Evolutionary conservation across 2,329 filamentous ascomycete species (phyloP).

Genomic region (Aspergillus sp.): DNA sequence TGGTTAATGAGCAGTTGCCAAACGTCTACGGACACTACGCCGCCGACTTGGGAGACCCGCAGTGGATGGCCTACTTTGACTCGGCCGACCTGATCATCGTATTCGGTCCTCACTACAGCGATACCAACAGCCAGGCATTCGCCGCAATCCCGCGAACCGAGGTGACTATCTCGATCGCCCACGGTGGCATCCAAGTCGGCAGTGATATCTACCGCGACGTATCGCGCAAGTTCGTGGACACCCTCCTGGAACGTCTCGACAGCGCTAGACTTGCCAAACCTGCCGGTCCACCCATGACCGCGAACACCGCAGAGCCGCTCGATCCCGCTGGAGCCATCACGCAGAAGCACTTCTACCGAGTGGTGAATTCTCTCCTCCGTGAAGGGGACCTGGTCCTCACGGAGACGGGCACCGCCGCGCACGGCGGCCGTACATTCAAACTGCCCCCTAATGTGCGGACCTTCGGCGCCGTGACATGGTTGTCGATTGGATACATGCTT

Average conservation of each 20-base stretch:
- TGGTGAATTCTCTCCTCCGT: slow-evolving; percentile 47
- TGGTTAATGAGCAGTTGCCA: slow-evolving; percentile 47
- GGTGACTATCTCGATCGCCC: slow-evolving; percentile 78
- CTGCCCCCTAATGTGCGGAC: slow-evolving; percentile 50
- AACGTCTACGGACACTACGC: slow-evolving; percentile 52
- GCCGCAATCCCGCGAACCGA: slow-evolving; percentile 74
- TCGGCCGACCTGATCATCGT: slow-evolving; percentile 38
- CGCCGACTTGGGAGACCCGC: slow-evolving; percentile 39
- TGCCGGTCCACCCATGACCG: slow-evolving; percentile 37
- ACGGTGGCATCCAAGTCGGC: slow-evolving; percentile 67
- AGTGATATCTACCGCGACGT: slow-evolving; percentile 71
- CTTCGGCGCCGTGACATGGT: slow-evolving; percentile 56
- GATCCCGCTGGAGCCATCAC: slow-evolving; percentile 26
- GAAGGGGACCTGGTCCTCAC: slow-evolving; percentile 56
- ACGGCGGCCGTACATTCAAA: slow-evolving; percentile 51
- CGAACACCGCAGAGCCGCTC: slow-evolving; percentile 17
- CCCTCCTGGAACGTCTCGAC: slow-evolving; percentile 63
- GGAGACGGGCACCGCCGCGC: slow-evolving; percentile 58
- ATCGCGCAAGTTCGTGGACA: slow-evolving; percentile 74
- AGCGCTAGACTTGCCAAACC: slow-evolving; percentile 43
- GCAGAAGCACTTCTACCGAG: slow-evolving; percentile 41
- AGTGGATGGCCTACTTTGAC: slow-evolving; percentile 29
- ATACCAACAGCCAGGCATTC: slow-evolving; percentile 64
- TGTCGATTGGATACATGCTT: slow-evolving; percentile 61
- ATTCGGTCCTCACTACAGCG: slow-evolving; percentile 35